phyloP scores from a whole-genome alignment of 2,329 filamentous ascomycete genomes.

The Colletotrichum liriopes region DNA sequence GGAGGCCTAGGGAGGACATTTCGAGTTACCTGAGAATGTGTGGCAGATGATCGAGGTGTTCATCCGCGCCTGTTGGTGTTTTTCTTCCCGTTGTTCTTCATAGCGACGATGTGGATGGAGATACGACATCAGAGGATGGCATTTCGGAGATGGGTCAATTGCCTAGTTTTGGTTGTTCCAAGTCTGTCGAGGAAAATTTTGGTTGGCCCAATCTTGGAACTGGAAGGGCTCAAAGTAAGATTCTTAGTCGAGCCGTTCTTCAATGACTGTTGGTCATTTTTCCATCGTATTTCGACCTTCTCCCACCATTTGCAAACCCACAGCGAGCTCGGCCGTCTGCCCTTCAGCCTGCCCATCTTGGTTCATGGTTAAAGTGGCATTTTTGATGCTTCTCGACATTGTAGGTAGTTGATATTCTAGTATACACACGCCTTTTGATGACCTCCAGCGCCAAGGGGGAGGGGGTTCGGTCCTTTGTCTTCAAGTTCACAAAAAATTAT shows the following conservation, averaged over 20 bases:
- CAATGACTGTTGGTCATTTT: neutral
- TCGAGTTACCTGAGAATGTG: neutral
- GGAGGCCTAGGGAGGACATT: slow-evolving; percentile 20
- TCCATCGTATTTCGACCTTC: neutral
- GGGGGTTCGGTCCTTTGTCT: neutral
- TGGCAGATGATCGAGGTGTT: neutral
- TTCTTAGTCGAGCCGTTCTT: neutral
- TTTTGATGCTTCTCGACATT: neutral
- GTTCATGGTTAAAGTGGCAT: neutral
- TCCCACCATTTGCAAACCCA: neutral
- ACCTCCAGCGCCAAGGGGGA: neutral
- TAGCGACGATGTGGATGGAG: neutral
- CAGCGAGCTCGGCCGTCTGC: neutral
- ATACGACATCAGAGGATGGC: neutral
- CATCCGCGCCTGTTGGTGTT: neutral
- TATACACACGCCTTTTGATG: neutral
- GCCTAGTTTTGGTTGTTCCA: neutral
- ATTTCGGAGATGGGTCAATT: slow-evolving; percentile 1
- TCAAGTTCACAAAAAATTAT: too few relatives aligned
- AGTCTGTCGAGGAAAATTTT: neutral
- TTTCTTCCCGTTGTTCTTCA: neutral
- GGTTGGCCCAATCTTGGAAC: neutral
- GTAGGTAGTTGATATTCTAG: too few relatives aligned
- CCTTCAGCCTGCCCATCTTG: too few relatives aligned
- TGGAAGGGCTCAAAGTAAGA: neutral